Percentiles rank a stretch among this genome's conserved stretches.
phyloP scores from a whole-genome alignment of 2,329 filamentous ascomycete species.

The Arthrobotrys conoides region DNA sequence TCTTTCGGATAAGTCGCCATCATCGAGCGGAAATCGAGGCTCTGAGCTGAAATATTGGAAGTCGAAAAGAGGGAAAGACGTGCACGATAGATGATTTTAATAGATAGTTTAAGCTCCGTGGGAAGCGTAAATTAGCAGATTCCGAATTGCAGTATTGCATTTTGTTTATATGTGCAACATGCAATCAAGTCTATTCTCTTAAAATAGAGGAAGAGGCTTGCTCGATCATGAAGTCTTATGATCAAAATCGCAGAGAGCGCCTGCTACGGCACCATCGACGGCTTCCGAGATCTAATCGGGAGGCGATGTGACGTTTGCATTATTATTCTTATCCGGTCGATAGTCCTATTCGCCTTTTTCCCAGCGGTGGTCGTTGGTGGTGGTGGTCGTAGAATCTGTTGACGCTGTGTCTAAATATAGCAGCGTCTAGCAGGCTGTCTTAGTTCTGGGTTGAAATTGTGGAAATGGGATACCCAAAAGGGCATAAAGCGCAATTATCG shows the following conservation, averaged over 20 bases:
- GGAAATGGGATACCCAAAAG: slow-evolving; percentile 11
- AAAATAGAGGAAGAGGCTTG: slow-evolving; percentile 33
- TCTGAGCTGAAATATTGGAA: slow-evolving; percentile 35
- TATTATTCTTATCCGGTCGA: background rate
- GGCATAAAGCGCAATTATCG: slow-evolving; percentile 24
- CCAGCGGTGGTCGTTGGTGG: slow-evolving; percentile 7
- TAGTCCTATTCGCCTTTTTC: slow-evolving; percentile 11
- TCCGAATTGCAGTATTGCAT: background rate
- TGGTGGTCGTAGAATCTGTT: slow-evolving; percentile 46
- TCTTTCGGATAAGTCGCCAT: slow-evolving; percentile 47
- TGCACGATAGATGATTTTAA: slow-evolving; percentile 27
- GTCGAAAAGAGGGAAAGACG: slow-evolving; percentile 16
- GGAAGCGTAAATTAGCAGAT: slow-evolving; percentile 37
- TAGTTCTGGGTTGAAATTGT: background rate
- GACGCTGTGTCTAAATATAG: slow-evolving; percentile 59
- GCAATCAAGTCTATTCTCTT: slow-evolving; percentile 14
- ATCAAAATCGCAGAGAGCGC: slow-evolving; percentile 36
- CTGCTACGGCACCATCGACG: slow-evolving; percentile 24
- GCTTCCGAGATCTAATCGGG: slow-evolving; percentile 29
- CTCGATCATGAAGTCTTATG: slow-evolving; percentile 18
- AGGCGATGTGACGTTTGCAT: slow-evolving; percentile 53
- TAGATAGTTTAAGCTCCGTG: slow-evolving; percentile 30
- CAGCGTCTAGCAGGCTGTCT: slow-evolving; percentile 12
- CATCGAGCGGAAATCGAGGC: slow-evolving; percentile 51
- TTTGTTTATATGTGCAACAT: slow-evolving; percentile 3